phyloP scores from a whole-genome alignment of 2,329 filamentous ascomycete species.

The Chrysosporium keratinophilum region DNA sequence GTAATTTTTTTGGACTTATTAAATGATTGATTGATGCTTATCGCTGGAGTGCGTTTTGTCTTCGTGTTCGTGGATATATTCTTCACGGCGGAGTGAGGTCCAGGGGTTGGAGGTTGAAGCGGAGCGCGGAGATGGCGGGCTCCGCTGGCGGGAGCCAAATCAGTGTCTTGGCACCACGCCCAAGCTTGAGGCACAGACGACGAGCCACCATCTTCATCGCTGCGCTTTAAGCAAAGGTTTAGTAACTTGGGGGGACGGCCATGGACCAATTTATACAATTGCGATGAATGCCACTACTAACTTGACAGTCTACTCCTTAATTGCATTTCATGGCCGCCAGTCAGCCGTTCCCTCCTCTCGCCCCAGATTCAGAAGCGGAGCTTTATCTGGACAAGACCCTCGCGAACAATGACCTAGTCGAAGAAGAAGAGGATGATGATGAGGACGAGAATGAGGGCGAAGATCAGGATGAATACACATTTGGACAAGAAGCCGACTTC shows the following conservation, averaged over 20 bases:
- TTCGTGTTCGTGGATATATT: too few relatives aligned
- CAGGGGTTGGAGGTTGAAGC: background rate
- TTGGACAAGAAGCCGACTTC: slow-evolving; percentile 34
- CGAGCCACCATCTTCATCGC: too few relatives aligned
- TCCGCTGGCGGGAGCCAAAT: background rate
- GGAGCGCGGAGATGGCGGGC: background rate
- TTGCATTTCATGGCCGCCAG: slow-evolving; percentile 6
- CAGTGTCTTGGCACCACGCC: background rate
- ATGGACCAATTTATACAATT: background rate
- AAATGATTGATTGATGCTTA: background rate
- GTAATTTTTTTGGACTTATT: background rate
- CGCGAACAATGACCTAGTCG: slow-evolving; percentile 1
- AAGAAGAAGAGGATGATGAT: slow-evolving; percentile 14
- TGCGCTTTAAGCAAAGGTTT: background rate
- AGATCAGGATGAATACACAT: slow-evolving; percentile 15
- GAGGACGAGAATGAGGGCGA: slow-evolving; percentile 25
- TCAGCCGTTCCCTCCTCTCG: slow-evolving; percentile 14
- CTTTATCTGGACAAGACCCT: background rate
- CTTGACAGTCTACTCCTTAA: background rate
- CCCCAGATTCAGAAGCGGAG: slow-evolving; percentile 10
- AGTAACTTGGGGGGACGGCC: background rate
- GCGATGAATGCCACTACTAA: background rate
- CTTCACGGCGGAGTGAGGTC: too few relatives aligned
- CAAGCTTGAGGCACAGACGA: background rate
- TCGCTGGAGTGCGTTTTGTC: too few relatives aligned